phyloP scores from a whole-genome alignment of 805 yeast genomes.

The Ogataea populi-albae region DNA sequence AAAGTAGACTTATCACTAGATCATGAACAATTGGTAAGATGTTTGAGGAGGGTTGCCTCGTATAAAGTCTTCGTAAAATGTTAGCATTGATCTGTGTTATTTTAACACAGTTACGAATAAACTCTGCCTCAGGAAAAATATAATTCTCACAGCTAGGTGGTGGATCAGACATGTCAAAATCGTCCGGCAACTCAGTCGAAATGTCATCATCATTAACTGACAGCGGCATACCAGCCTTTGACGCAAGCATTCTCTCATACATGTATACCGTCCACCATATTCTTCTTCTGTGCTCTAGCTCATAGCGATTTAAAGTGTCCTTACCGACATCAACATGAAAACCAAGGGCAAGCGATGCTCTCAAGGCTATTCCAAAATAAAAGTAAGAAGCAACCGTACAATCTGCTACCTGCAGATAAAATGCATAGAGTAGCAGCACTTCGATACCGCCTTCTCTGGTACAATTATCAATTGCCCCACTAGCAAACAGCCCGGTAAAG shows the following conservation, averaged over 20 bases:
- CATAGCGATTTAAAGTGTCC: constrained; percentile 50
- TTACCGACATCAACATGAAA: constrained; percentile 82
- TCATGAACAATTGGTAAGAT: constrained; percentile 72
- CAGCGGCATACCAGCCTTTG: constrained; percentile 78
- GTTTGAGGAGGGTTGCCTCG: constrained; percentile 73
- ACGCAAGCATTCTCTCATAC: constrained; percentile 67
- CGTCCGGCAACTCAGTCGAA: constrained; percentile 71
- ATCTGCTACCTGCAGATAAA: constrained; percentile 79
- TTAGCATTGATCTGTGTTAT: constrained; percentile 78
- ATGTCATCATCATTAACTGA: constrained; percentile 81
- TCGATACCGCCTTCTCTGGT: constrained; percentile 81
- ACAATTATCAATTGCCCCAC: constrained; percentile 75
- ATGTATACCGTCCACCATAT: constrained; percentile 41
- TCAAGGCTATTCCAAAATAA: constrained; percentile 71
- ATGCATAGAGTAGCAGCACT: constrained; percentile 70
- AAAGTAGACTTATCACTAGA: constrained; percentile 59
- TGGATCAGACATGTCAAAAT: constrained; percentile 62
- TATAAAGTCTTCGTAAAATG: constrained; percentile 65
- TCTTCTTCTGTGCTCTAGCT: constrained; percentile 47
- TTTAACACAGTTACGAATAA: constrained; percentile 70
- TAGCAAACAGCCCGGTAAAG: constrained; percentile 71
- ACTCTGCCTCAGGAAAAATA: constrained; percentile 77
- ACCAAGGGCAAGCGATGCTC: constrained; percentile 71
- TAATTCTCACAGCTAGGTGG: constrained; percentile 60
- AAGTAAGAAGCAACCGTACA: constrained; percentile 80